Percentiles rank a stretch among this genome's conserved stretches.
These are phyloP conservation scores for Plectosphaerella plurivora DNA, from an alignment of 2,329 filamentous ascomycete genomes.

Conservation along the genomic window DNA sequence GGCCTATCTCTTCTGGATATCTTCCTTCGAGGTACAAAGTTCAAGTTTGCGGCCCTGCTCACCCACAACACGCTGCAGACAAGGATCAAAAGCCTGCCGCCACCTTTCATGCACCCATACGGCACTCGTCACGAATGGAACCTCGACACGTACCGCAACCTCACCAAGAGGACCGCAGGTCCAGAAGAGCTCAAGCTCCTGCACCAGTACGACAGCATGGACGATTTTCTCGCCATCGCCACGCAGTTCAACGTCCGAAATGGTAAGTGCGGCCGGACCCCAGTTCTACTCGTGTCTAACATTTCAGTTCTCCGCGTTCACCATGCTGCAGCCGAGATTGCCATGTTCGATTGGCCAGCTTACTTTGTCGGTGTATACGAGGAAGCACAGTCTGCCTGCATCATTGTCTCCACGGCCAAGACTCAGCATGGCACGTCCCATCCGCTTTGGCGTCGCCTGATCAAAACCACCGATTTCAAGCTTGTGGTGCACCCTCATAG, in stretches of 20 bases:
- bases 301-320: neutral
- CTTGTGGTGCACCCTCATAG: no score
- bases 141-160: neutral
- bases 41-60: no score
- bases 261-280: no score
- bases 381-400: neutral
- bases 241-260: no score
- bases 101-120: neutral
- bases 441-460: neutral
- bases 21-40: no score
- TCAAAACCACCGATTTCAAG: neutral
- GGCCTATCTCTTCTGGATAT: no score
- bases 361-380: neutral
- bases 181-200: neutral
- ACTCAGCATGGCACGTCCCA: neutral
- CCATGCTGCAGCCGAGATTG: neutral
- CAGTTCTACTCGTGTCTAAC: no score
- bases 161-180: neutral
- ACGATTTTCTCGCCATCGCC: no score
- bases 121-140: neutral
- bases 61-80: no score
- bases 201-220: neutral
- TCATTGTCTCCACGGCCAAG: neutral
- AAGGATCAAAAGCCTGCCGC: neutral
- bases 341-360: neutral